Percentiles rank a stretch among this genome's conserved stretches.
phyloP scores from a whole-genome alignment of 73 alveolate species.

The Stentor coeruleus region DNA sequence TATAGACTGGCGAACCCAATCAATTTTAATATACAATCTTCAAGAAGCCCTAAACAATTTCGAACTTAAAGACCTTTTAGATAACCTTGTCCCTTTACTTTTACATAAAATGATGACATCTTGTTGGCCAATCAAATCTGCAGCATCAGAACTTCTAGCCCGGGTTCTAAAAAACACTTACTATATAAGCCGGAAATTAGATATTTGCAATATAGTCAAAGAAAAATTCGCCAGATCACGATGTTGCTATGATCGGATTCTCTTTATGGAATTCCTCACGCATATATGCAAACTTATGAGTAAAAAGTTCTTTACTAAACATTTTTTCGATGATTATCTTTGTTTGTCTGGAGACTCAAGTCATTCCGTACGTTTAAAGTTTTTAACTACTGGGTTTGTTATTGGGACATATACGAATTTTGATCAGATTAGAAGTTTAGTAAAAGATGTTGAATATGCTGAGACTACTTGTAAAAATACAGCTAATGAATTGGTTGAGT shows the following conservation, averaged over 20 bases:
- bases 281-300: neutral
- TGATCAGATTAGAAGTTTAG: neutral
- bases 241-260: neutral
- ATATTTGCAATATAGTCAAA: slow-evolving; percentile 15
- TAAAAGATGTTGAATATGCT: neutral
- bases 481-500: neutral
- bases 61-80: neutral
- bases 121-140: neutral
- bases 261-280: neutral
- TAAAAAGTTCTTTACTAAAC: neutral
- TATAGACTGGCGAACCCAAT: slow-evolving; percentile 8
- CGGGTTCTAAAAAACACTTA: neutral
- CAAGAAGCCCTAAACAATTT: neutral
- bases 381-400: neutral
- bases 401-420: neutral
- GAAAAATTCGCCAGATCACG: slow-evolving; percentile 7
- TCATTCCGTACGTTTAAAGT: neutral
- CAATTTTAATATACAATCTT: neutral
- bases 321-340: neutral
- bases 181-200: slow-evolving; percentile 3
- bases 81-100: neutral
- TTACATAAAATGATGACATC: neutral
- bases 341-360: neutral
- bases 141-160: neutral
- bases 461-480: neutral